Base-by-base conservation (phyloP, 495 filamentous ascomycete species). In the Rusavskia elegans region DNA sequence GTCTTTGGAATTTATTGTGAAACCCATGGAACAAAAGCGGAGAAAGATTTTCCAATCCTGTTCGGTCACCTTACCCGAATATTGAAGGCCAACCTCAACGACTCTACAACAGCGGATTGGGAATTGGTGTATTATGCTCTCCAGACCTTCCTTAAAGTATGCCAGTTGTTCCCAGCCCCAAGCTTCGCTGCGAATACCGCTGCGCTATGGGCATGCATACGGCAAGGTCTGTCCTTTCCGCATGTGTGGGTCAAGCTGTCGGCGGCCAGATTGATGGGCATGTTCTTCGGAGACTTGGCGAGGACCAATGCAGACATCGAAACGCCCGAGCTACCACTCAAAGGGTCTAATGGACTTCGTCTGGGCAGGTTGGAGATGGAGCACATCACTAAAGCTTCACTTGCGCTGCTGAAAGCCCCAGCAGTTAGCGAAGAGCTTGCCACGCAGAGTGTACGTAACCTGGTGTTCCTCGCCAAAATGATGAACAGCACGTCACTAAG, bases 1-100 rank as follows among this genome's bases (percentile, higher is more conserved):
- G 75, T 80, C 16, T 94, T 88, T 69, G 76, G 79, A 3, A 76
- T 94, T 7, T 95, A 85, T 65, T 84, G 93, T 55, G 87, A 95
- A 48, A 74, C 72, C 2, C 72, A 78, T 25, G 77, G 74, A 42
- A 70, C 70, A 5, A 76, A 75, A 51, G 79, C 79, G 53, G 76
- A 76, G 41, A 84, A 82, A 58, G 77, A 87, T 58, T 57, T 77
- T 19, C 64, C 68, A 0, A 76, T 66, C 35, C 62, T 76, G 4
- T 19, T 52, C 53, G 62, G 14, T 53, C 64, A 11, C 59, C 66
- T 56, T 61, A 85, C 14, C 65, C 68, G 5, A 55, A 69, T 17
- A 55, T 76, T 66, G 57, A 79, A 62, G 71, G 63, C 74, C 8
- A 68, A 72, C 39, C 54, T 74, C 13, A 65, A 72, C 37, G 67